Evolutionary conservation across 1,139 yeast species (phyloP).

Genomic region (Suhomyces kunorum): DNA sequence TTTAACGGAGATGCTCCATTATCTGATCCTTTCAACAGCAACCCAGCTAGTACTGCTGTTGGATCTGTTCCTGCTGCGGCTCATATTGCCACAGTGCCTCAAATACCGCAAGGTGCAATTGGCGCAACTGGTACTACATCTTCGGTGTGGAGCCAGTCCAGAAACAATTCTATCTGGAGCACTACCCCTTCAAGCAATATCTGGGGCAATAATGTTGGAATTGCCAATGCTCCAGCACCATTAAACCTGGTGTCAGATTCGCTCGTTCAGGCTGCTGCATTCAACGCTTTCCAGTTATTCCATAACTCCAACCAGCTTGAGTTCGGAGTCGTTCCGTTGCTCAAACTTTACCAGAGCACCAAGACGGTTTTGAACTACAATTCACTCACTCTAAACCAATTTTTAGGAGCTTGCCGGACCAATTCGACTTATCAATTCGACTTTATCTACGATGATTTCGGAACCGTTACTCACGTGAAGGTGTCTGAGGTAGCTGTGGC

Average conservation of each 20-base stretch:
- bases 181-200: slow-evolving; percentile 14
- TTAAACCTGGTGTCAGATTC: slow-evolving; percentile 6
- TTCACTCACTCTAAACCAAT: slow-evolving; percentile 43
- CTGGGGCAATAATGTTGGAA: slow-evolving; percentile 14
- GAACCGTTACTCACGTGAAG: slow-evolving; percentile 48
- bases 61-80: neutral
- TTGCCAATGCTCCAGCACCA: slow-evolving; percentile 3
- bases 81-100: too few relatives aligned
- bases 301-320: slow-evolving; percentile 36
- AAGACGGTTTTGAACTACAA: slow-evolving; percentile 29
- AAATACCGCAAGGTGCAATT: too few relatives aligned
- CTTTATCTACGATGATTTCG: slow-evolving; percentile 49
- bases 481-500: slow-evolving; percentile 18
- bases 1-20: slow-evolving; percentile 3
- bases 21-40: slow-evolving; percentile 10
- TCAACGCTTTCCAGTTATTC: slow-evolving; percentile 37
- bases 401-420: slow-evolving; percentile 38
- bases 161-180: slow-evolving; percentile 40
- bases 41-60: slow-evolving; percentile 4
- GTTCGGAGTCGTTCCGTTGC: slow-evolving; percentile 42
- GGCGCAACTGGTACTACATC: neutral
- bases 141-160: slow-evolving; percentile 27
- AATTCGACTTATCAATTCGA: slow-evolving; percentile 39
- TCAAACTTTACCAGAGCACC: slow-evolving; percentile 36
- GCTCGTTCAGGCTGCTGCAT: slow-evolving; percentile 32